Base-by-base conservation (phyloP, 2,329 filamentous ascomycete species). In the Beauveria scarabaeidicola region DNA sequence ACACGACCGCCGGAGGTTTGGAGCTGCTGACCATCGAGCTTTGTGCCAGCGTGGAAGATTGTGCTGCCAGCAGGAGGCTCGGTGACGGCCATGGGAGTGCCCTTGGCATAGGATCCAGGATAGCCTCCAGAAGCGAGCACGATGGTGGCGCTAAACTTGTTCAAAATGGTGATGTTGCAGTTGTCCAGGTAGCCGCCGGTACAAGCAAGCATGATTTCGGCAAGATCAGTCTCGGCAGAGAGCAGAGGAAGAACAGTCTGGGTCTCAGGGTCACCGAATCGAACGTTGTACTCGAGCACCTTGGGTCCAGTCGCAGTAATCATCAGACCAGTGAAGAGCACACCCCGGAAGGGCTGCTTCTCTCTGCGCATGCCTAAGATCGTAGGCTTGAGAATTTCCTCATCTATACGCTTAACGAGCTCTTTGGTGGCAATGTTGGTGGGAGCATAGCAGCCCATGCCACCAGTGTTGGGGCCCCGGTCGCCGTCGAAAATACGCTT, bases 381-480 rank as follows among this genome's bases (percentile, higher is more conserved):
- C 2, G 92, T 97, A 7, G 93, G 92, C 71, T 91, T 85, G n/a
- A 97, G 82, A 58, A 97, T 88, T 38, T 88, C 89, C 59, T 81
- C 80, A 70, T 97, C 88, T 62, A 99, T 85, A 62, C 86, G 81
- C 19, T 87, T 87, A 19, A 94, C 81, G n/a, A 96, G 79, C 62
- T 87, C 84, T 55, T 85, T 82, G 0, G 87, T 88, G 32, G 88
- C 86, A 67, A 92, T 87, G 64, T 84, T 88, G 1, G 92, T 95
- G n/a, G 90, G 90, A 17, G 92, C 91, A 73, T 97, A 97, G 70
- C 91, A 96, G 55, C 94, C 94, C 94, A 97, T 97, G 44, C 94
- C 94, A 61, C 93, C 94, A 2, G 94, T 97, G 76, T 97, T 97
- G 41, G 91, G 90, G 1, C 94, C 94, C 53, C 84, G 81, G 70